Evolutionary conservation across 2,329 filamentous ascomycete genomes (phyloP).

Genomic region (Cladophialophora yegresii): DNA sequence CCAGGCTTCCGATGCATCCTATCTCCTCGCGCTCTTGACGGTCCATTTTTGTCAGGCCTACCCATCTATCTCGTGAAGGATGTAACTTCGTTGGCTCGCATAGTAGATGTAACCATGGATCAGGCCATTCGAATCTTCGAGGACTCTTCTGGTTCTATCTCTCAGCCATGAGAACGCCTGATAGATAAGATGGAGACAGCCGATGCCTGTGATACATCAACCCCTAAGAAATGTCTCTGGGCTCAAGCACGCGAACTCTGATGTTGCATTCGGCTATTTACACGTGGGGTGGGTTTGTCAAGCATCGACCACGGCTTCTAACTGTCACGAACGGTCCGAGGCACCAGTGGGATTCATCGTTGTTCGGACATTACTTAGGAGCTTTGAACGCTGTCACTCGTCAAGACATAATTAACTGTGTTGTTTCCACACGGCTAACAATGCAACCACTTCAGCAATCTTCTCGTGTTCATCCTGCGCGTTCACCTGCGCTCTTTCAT

Average conservation of each 20-base stretch:
- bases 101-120: not conserved
- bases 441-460: not conserved
- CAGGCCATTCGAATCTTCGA: not conserved
- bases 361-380: conserved; percentile 6
- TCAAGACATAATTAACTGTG: not conserved
- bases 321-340: not conserved
- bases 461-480: not conserved
- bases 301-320: not conserved
- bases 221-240: not conserved
- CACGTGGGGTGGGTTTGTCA: not conserved
- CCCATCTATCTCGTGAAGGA: not conserved
- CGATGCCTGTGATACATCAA: not conserved
- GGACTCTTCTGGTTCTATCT: not conserved
- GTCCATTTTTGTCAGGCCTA: not conserved
- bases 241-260: not conserved
- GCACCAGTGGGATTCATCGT: not conserved
- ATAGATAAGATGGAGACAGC: not conserved
- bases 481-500: not conserved
- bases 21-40: not conserved
- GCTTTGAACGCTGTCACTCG: not conserved
- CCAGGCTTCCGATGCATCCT: not conserved
- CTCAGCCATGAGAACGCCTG: not conserved
- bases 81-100: not conserved
- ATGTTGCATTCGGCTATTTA: not conserved
- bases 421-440: not conserved